Conservation (phyloP, 2,329 filamentous ascomycete genomes). For the Diaporthe citrichinensis region DNA sequence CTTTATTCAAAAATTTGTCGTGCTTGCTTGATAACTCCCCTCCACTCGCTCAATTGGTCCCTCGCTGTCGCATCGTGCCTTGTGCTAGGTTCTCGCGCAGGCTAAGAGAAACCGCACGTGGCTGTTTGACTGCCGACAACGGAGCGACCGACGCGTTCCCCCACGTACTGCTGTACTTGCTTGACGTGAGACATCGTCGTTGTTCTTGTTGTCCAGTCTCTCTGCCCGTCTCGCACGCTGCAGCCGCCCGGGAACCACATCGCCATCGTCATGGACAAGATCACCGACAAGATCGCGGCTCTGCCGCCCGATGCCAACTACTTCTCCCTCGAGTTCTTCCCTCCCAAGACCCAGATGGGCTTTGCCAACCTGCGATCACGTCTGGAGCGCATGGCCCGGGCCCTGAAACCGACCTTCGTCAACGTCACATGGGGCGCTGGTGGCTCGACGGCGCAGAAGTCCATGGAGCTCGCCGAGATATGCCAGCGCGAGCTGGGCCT, state of each 20-base stretch:
- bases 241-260: not conserved
- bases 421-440: conserved; percentile 99
- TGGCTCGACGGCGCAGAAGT: conserved; percentile 91
- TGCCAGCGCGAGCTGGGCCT: conserved; percentile 93
- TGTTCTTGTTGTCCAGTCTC: not conserved
- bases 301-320: conserved; percentile 85
- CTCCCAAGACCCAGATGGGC: conserved; percentile 96
- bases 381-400: conserved; percentile 94
- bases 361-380: conserved; percentile 94
- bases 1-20: conserved; percentile 13
- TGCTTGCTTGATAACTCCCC: conserved; percentile 3
- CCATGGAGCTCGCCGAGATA: conserved; percentile 93
- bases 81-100: not conserved
- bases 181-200: not conserved
- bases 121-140: conserved; percentile 30
- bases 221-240: not conserved
- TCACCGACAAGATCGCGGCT: conserved; percentile 95
- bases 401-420: conserved; percentile 91
- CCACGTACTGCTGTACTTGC: not conserved
- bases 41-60: conserved; percentile 14
- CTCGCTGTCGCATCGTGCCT: conserved; percentile 13
- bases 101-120: conserved; percentile 7
- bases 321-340: conserved; percentile 99
- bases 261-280: conserved; percentile 78
- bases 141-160: conserved; percentile 26